Evolutionary conservation across 495 filamentous ascomycete genomes (phyloP).

Genomic region (Annulohypoxylon moriforme): DNA sequence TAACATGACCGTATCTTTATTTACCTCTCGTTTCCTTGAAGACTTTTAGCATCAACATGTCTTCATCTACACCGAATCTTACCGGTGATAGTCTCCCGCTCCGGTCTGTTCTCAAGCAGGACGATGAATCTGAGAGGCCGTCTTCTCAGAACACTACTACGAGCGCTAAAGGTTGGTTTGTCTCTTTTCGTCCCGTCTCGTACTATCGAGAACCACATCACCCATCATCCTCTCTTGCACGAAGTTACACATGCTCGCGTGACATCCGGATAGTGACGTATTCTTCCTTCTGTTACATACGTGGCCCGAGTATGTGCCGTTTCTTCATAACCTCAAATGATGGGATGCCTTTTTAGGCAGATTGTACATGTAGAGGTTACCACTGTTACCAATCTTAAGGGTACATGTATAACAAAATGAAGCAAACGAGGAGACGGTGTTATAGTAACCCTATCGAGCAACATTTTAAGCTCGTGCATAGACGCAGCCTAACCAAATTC

Average conservation of each 20-base stretch:
- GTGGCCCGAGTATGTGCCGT: background rate
- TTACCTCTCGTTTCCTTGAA: conserved; percentile 26
- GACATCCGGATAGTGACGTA: conserved; percentile 6
- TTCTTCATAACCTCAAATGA: background rate
- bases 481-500: background rate
- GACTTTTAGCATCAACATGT: conserved; percentile 29
- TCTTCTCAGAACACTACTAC: conserved; percentile 46
- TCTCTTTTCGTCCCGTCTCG: conserved; percentile 9
- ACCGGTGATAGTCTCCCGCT: conserved; percentile 46
- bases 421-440: background rate
- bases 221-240: background rate
- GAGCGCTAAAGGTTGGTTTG: conserved; percentile 57
- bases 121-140: conserved; percentile 53
- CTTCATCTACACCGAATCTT: conserved; percentile 41
- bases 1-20: background rate
- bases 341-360: background rate
- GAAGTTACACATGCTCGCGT: conserved; percentile 12
- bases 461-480: background rate
- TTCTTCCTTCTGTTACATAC: conserved; percentile 8
- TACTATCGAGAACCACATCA: background rate
- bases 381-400: background rate
- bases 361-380: background rate
- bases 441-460: background rate
- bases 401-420: background rate
- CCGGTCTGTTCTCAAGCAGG: conserved; percentile 58